Evolutionary conservation across 164 flowering plant genomes (phyloP).

Genomic region (Macadamia integrifolia): DNA sequence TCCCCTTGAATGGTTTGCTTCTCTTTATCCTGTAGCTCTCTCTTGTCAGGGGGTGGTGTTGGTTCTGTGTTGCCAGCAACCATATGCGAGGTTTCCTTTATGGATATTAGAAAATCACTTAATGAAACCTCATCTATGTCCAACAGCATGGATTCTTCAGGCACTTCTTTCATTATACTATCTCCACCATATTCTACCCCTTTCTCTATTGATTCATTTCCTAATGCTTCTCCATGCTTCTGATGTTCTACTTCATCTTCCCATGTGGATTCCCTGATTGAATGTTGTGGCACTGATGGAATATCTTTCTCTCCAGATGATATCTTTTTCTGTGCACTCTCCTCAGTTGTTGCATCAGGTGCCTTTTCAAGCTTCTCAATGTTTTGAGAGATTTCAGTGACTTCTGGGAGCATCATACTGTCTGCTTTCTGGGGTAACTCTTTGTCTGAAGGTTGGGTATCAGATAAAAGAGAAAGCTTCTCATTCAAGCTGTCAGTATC

Average conservation of each 20-base stretch:
- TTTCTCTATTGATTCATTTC: conserved; percentile 13
- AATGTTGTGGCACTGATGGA: conserved; percentile 6
- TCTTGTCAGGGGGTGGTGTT: conserved; percentile 3
- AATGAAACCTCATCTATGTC: conserved; percentile 13
- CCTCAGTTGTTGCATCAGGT: conserved; percentile 11
- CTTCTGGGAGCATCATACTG: conserved; percentile 3
- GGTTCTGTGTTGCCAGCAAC: conserved; percentile 13
- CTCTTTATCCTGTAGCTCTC: conserved; percentile 24
- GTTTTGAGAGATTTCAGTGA: conserved; percentile 10
- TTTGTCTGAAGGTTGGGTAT: conserved; percentile 10
- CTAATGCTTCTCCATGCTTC: conserved; percentile 16
- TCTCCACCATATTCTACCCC: conserved; percentile 19
- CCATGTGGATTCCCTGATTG: conserved; percentile 1
- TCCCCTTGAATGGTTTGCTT: conserved; percentile 18
- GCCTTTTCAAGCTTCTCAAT: conserved; percentile 13
- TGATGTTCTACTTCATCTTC: conserved; percentile 8
- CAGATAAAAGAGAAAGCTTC: conserved; percentile 3
- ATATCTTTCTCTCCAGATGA: conserved; percentile 12
- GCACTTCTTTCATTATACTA: conserved; percentile 3
- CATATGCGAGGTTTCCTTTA: conserved; percentile 18
- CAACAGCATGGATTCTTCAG: conserved; percentile 9
- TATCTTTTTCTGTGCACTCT: conserved; percentile 9
- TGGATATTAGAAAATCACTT: conserved; percentile 25
- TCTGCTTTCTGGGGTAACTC: conserved; percentile 14
- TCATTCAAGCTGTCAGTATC: conserved; percentile 4